A percentile compares a stretch with the other conserved stretches of the same genome.
Conservation (phyloP, 805 yeast genomes). For the Priceomyces medius region DNA sequence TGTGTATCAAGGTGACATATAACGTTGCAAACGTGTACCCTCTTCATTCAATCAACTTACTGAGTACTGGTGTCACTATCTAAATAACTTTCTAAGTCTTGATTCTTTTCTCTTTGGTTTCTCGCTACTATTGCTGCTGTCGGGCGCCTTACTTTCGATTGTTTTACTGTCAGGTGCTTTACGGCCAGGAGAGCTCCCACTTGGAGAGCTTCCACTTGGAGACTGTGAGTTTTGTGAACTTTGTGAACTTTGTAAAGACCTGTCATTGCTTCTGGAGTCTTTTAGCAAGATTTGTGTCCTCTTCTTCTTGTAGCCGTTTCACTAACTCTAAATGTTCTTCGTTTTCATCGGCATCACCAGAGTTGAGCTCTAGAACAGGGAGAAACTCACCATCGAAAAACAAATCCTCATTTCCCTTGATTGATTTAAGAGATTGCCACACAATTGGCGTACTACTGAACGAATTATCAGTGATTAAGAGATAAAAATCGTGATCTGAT, state of each 20-base stretch:
- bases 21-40: too few species aligned
- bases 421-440: slow-evolving; percentile 77
- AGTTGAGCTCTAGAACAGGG: slow-evolving; percentile 36
- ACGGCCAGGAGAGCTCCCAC: too few species aligned
- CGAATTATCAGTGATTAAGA: slow-evolving; percentile 74
- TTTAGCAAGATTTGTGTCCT: slow-evolving; percentile 52
- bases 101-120: background rate
- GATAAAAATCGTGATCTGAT: slow-evolving; percentile 49
- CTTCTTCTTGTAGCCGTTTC: slow-evolving; percentile 55
- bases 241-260: slow-evolving; percentile 1
- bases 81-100: background rate
- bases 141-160: background rate
- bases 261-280: slow-evolving; percentile 35
- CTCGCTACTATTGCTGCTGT: slow-evolving; percentile 1
- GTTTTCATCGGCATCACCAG: slow-evolving; percentile 10
- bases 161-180: too few species aligned
- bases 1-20: too few species aligned
- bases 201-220: too few species aligned
- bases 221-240: slow-evolving; percentile 1
- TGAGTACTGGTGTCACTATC: too few species aligned
- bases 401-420: slow-evolving; percentile 66
- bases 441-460: slow-evolving; percentile 53
- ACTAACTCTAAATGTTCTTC: slow-evolving; percentile 34
- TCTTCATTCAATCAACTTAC: too few species aligned
- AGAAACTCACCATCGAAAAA: slow-evolving; percentile 67